Evolutionary conservation across 2,329 filamentous ascomycete species (phyloP), one percentile per base, ranked within the genome.

Genomic region (Ophiocordyceps camponoti-rufipedis): DNA sequence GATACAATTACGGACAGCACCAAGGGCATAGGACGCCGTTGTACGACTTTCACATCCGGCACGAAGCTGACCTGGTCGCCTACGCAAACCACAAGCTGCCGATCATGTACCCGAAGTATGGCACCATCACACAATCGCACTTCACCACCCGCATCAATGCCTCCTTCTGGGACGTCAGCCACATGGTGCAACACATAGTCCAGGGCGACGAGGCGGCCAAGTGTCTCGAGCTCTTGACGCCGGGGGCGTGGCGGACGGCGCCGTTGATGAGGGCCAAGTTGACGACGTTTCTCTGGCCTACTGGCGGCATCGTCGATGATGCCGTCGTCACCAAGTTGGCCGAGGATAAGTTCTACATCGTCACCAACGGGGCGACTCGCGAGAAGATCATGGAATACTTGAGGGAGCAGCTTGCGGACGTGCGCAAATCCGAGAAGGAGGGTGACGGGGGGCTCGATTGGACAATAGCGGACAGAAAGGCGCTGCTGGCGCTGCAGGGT

Each of bases 121-220:
- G 6, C 5, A 35, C 32, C 5, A 12, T 35, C 5, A 12, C 32
- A n/a, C 32, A 35, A n/a, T 94, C 86, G 45, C 91, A 96, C 69
- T 73, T 79, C 55, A 95, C 89, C 73, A 96, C 91, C 14, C 79
- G 91, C 46, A 73, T 78, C 54, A 83, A 88, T 63, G 83, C 85
- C 47, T 94, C 87, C 51, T 68, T 98, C 51, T 98, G 98, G 58
- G 91, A 98, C 63, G 91, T 96, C 46, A 82, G 82, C 60, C 91
- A 96, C 67, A 96, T 96, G 89, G 87, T 82, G 50, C 88, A 94
- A 67, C 87, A 94, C 62, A 74, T 80, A 52, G 78, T 98, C 59
- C 76, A 76, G 44, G 91, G 91, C 0, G 78, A 85, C 7, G 83
- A 83, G 32, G 88, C 85, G 5, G 73, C 81, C 28, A 75, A 75